phyloP scores from a whole-genome alignment of 2,329 filamentous ascomycete genomes.

The Penicillium sp. region DNA sequence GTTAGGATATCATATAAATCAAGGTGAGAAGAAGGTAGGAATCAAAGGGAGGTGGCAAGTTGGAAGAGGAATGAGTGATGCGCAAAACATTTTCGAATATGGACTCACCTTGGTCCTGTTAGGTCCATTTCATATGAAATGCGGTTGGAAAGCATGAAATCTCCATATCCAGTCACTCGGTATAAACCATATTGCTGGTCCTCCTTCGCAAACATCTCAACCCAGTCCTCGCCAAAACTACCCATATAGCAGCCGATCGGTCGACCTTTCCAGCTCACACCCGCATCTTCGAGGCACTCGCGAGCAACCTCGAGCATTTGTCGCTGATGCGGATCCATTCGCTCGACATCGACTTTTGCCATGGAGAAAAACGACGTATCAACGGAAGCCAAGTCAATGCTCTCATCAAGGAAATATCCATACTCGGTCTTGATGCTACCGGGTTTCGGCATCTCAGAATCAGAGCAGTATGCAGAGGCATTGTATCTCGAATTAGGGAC shows the following conservation, averaged over 20 bases:
- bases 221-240: constrained; percentile 29
- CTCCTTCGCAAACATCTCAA: constrained; percentile 22
- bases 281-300: constrained; percentile 36
- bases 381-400: constrained; percentile 11
- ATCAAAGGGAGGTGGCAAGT: neutral
- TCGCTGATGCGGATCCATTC: constrained; percentile 35
- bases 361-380: constrained; percentile 1
- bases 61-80: neutral
- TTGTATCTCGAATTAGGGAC: constrained; percentile 28
- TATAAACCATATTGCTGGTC: constrained; percentile 17
- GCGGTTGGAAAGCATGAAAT: constrained; percentile 26
- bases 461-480: constrained; percentile 24
- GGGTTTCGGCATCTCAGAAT: constrained; percentile 10
- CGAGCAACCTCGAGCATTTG: constrained; percentile 33
- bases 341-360: neutral
- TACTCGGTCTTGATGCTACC: constrained; percentile 9
- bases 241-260: constrained; percentile 32
- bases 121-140: constrained; percentile 28
- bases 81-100: neutral
- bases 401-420: constrained; percentile 34
- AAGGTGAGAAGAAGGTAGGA: neutral
- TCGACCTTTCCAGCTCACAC: constrained; percentile 29
- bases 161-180: constrained; percentile 16
- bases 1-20: neutral
- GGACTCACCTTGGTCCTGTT: constrained; percentile 21